Percentiles rank a stretch among this genome's conserved stretches.
These are phyloP conservation scores for Neofusicoccum kwambonambiense DNA, from an alignment of 2,329 filamentous ascomycete genomes.

Conservation along the genomic window DNA sequence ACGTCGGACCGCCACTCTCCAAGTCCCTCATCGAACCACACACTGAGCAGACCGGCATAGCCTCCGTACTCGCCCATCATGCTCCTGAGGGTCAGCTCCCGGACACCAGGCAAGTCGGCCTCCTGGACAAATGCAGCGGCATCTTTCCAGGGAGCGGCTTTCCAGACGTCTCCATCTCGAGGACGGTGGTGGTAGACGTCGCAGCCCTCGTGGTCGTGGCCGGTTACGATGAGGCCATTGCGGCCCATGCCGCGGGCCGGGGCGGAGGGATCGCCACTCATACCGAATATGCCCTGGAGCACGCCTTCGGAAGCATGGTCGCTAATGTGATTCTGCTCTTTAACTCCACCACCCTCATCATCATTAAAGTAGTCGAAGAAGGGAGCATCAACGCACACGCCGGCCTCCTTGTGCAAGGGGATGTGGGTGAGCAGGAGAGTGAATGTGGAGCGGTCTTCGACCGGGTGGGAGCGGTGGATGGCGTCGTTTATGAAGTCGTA, in stretches of 20 bases:
- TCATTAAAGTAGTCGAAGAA: slow-evolving; percentile 75
- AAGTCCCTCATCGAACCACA: slow-evolving; percentile 76
- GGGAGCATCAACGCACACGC: slow-evolving; percentile 80
- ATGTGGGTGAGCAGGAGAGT: slow-evolving; percentile 91
- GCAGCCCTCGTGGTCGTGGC: slow-evolving; percentile 94
- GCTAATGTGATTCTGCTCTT: slow-evolving; percentile 89
- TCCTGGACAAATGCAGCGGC: slow-evolving; percentile 18
- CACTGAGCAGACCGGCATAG: slow-evolving; percentile 81
- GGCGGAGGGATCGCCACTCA: slow-evolving; percentile 62
- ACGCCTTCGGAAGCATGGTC: slow-evolving; percentile 66
- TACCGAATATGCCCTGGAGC: slow-evolving; percentile 80
- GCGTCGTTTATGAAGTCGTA: slow-evolving; percentile 73
- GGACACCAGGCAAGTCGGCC: slow-evolving; percentile 59
- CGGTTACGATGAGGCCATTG: slow-evolving; percentile 78
- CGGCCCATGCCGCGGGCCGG: slow-evolving; percentile 64
- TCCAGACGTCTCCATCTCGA: slow-evolving; percentile 10
- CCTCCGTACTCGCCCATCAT: slow-evolving; percentile 99
- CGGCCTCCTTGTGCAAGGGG: slow-evolving; percentile 78
- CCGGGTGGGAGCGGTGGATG: slow-evolving; percentile 59
- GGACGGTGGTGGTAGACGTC: slow-evolving; percentile 73
- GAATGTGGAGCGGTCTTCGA: slow-evolving; percentile 63
- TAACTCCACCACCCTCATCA: slow-evolving; percentile 67
- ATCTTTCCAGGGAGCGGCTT: slow-evolving; percentile 20
- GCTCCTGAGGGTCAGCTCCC: slow-evolving; percentile 90
- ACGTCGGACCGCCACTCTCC: slow-evolving; percentile 82